Evolutionary conservation across 495 filamentous ascomycete species (phyloP), one percentile per base, ranked within the genome.

Genomic region (Clohesyomyces aquaticus): DNA sequence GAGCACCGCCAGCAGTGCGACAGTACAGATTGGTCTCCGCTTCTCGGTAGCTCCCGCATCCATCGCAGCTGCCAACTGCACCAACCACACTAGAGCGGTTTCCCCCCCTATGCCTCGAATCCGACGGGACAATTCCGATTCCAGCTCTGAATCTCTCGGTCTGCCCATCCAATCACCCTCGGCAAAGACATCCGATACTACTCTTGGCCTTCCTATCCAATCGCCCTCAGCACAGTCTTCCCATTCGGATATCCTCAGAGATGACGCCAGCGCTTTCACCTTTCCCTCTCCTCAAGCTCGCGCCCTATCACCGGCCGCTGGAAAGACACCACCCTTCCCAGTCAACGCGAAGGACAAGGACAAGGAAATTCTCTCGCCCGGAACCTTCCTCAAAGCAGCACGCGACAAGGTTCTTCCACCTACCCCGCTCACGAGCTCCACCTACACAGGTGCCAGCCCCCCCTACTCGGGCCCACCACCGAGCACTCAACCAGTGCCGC

Each of bases 361-460:
- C n/a, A n/a, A n/a, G n/a, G n/a, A n/a, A n/a, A n/a, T n/a, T n/a
- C n/a, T n/a, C n/a, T n/a, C n/a, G n/a, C n/a, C n/a, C n/a, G n/a
- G n/a, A n/a, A n/a, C n/a, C n/a, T n/a, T n/a, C 75, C 68, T 81
- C 88, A 75, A 89, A 89, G 19, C 48, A 1, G 49, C 46, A 47
- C 45, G 61, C 6, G 53, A 67, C n/a, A 70, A 70, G 42, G 28
- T 49, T 16, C 63, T 70, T 6, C 68, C 68, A 28, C 68, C 68
- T 21, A 70, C 68, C 10, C 68, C 68, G 0, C 59, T n/a, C n/a
- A n/a, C n/a, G n/a, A n/a, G n/a, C n/a, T n/a, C n/a, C n/a, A n/a
- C n/a, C n/a, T n/a, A n/a, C n/a, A n/a, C n/a, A n/a, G n/a, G n/a
- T n/a, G n/a, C n/a, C n/a, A n/a, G 68, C 28, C 43, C 53, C 21